phyloP scores from a whole-genome alignment of 2,329 filamentous ascomycete species.

The Stemphylium vesicarium region DNA sequence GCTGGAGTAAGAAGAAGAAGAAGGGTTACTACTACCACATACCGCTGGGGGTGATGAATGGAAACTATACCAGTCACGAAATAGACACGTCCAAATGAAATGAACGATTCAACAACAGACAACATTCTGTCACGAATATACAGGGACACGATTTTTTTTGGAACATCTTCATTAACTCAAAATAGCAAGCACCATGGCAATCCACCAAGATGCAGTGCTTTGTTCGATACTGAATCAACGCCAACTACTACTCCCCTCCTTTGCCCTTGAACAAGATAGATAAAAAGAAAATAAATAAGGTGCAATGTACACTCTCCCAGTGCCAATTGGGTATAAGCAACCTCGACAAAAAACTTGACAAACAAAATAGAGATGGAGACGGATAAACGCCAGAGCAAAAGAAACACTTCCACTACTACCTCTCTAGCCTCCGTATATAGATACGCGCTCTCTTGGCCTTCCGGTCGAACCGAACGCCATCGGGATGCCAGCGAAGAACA shows the following conservation, averaged over 20 bases:
- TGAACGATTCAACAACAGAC: conserved; percentile 4
- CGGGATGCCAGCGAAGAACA: background rate
- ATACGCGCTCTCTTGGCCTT: no score
- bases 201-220: background rate
- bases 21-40: background rate
- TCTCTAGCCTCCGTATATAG: no score
- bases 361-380: background rate
- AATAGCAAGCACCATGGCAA: background rate
- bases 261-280: background rate
- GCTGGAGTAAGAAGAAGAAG: conserved; percentile 63
- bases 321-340: conserved; percentile 34
- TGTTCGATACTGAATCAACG: conserved; percentile 1
- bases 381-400: conserved; percentile 1
- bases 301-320: conserved; percentile 34
- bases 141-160: background rate
- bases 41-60: background rate
- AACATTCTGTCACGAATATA: background rate
- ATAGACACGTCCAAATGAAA: conserved; percentile 16
- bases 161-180: conserved; percentile 6
- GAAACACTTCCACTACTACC: background rate
- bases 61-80: conserved; percentile 9
- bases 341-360: background rate
- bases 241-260: background rate
- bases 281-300: conserved; percentile 4
- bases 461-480: no score